Conservation (phyloP, 2,329 filamentous ascomycete species). For the Nannizzia gypsea region DNA sequence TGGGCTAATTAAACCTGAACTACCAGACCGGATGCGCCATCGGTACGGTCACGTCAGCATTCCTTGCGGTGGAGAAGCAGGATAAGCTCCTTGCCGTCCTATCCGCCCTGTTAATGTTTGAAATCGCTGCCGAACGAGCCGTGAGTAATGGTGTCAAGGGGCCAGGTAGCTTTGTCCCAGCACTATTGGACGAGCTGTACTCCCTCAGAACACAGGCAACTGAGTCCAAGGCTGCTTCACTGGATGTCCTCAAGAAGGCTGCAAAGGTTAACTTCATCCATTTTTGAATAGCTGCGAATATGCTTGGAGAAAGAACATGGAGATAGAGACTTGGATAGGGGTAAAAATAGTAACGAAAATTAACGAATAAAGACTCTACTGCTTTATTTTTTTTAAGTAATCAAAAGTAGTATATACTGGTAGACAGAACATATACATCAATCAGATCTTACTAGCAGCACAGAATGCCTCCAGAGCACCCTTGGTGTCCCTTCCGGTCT, state of each 20-base stretch:
- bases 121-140: constrained; percentile 63
- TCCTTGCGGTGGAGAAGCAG: constrained; percentile 50
- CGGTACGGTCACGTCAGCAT: constrained; percentile 67
- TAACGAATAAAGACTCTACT: too few relatives aligned
- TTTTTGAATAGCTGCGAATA: constrained; percentile 10
- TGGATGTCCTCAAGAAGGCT: constrained; percentile 26
- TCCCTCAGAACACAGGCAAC: constrained; percentile 22
- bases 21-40: constrained; percentile 65
- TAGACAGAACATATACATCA: neutral
- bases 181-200: constrained; percentile 64
- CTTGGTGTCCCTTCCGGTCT: constrained; percentile 58
- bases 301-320: too few relatives aligned
- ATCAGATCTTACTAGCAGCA: constrained; percentile 40
- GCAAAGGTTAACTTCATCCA: constrained; percentile 27
- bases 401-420: neutral
- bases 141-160: constrained; percentile 51
- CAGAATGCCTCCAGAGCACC: constrained; percentile 52
- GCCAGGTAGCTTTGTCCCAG: constrained; percentile 75
- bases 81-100: constrained; percentile 63
- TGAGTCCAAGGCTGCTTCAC: neutral
- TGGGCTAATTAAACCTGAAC: neutral
- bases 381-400: neutral
- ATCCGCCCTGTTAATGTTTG: constrained; percentile 64
- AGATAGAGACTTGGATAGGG: too few relatives aligned
- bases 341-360: too few relatives aligned